These are phyloP conservation scores for Purpureocillium takamizusanense DNA, from an alignment of 2,329 filamentous ascomycete genomes.

Conservation along the genomic window DNA sequence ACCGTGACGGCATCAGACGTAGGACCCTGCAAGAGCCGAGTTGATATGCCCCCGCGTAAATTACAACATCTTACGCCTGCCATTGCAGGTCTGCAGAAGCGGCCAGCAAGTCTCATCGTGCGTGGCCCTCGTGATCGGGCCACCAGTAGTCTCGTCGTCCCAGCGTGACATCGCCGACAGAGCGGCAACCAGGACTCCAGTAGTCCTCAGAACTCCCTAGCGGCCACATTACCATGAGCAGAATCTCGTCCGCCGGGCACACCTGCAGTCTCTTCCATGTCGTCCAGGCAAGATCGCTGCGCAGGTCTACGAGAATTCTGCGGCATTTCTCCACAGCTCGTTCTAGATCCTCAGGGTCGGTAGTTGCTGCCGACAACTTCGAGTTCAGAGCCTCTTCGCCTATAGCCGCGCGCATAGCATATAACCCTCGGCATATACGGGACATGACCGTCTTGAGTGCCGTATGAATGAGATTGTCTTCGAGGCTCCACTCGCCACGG, in stretches of 20 bases:
- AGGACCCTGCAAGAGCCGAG: too few species aligned
- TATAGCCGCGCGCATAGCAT: constrained; percentile 2
- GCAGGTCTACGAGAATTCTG: constrained; percentile 21
- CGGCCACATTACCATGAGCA: constrained; percentile 58
- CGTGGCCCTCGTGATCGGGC: neutral
- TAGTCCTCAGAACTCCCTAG: constrained; percentile 46
- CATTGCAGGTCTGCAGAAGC: too few species aligned
- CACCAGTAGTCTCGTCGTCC: constrained; percentile 14
- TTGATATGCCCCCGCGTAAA: too few species aligned
- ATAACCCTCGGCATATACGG: constrained; percentile 27
- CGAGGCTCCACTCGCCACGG: constrained; percentile 20
- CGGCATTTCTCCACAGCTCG: constrained; percentile 10
- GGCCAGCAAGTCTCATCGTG: neutral
- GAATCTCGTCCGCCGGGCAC: constrained; percentile 45
- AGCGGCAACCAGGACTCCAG: constrained; percentile 23
- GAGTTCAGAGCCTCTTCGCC: neutral
- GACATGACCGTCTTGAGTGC: constrained; percentile 29
- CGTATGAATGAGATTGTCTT: constrained; percentile 35
- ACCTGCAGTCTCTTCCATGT: constrained; percentile 47
- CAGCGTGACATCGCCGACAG: constrained; percentile 13
- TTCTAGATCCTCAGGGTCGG: neutral
- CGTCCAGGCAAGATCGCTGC: constrained; percentile 46
- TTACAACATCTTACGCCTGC: too few species aligned
- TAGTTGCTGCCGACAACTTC: neutral
- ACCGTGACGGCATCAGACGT: neutral